phyloP scores from a whole-genome alignment of 495 filamentous ascomycete species.

The Xanthoparmelia taractica region DNA sequence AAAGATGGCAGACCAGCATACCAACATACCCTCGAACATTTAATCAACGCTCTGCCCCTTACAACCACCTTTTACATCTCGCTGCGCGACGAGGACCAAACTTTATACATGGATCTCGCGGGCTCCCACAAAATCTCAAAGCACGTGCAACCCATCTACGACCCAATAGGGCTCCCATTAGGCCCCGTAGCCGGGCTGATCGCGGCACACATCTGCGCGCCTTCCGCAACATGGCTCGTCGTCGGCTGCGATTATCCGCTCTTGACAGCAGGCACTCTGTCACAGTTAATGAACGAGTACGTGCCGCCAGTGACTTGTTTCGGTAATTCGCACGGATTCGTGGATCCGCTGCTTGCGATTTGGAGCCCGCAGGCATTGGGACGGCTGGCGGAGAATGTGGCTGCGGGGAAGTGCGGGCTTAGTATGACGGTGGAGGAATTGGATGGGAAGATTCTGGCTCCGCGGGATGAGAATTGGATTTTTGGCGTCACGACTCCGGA shows the following conservation, averaged over 20 bases:
- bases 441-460: background rate
- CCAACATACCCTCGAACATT: background rate
- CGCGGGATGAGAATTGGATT: background rate
- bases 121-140: background rate
- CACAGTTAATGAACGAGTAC: background rate
- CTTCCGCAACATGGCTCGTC: conserved; percentile 25
- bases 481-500: background rate
- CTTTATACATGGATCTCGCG: background rate
- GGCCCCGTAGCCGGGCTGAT: conserved; percentile 23
- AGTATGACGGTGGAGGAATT: background rate
- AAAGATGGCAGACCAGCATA: background rate
- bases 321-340: background rate
- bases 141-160: background rate
- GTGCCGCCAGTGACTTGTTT: conserved; percentile 1
- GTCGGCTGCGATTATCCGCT: conserved; percentile 28
- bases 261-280: conserved; percentile 8
- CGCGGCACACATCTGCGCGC: conserved; percentile 24
- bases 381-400: background rate
- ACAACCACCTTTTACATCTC: conserved; percentile 11
- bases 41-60: background rate
- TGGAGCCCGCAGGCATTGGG: background rate
- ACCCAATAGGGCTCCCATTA: background rate
- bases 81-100: background rate
- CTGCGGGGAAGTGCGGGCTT: background rate
- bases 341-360: background rate